Evolutionary conservation across 371 early-diverging fungal species (phyloP).

Genomic region (Sporodiniella umbellata): DNA sequence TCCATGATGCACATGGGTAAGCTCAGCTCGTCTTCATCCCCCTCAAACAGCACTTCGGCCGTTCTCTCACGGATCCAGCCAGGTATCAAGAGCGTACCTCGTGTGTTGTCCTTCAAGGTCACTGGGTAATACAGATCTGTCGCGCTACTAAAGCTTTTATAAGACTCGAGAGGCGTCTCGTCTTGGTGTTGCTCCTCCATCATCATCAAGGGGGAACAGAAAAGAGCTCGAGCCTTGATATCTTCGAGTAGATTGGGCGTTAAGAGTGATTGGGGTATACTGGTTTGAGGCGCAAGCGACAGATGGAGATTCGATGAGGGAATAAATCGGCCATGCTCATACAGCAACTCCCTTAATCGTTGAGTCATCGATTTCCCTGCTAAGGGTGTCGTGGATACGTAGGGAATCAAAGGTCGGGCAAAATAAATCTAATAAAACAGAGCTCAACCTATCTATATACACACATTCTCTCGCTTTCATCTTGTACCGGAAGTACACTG

Average conservation of each 20-base stretch:
- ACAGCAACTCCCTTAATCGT: conserved; percentile 59
- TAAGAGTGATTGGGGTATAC: conserved; percentile 36
- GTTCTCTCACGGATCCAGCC: conserved; percentile 88
- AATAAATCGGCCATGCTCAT: conserved; percentile 48
- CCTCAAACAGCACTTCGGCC: conserved; percentile 79
- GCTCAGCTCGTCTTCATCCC: conserved; percentile 70
- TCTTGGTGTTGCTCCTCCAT: conserved; percentile 29
- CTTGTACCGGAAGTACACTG: conserved; percentile 73
- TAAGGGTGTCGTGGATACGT: conserved; percentile 66
- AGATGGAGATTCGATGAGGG: conserved; percentile 43
- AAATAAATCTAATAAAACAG: too few relatives aligned
- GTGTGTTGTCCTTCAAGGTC: conserved; percentile 40
- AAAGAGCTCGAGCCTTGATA: conserved; percentile 66
- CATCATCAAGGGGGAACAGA: conserved; percentile 62
- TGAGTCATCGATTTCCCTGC: conserved; percentile 65
- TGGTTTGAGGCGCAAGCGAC: conserved; percentile 42
- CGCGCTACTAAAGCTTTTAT: conserved; percentile 56
- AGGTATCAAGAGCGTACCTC: conserved; percentile 65
- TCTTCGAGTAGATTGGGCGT: conserved; percentile 64
- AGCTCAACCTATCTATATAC: conserved; percentile 58
- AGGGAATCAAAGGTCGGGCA: conserved; percentile 71
- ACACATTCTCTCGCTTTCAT: too few relatives aligned
- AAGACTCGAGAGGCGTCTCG: conserved; percentile 43
- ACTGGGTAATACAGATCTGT: conserved; percentile 54
- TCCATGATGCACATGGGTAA: conserved; percentile 61